A percentile compares a stretch with the other conserved stretches of the same genome.
phyloP scores from a whole-genome alignment of 1,284 basidiomycete genomes.

The Apiotrichum montevideense region DNA sequence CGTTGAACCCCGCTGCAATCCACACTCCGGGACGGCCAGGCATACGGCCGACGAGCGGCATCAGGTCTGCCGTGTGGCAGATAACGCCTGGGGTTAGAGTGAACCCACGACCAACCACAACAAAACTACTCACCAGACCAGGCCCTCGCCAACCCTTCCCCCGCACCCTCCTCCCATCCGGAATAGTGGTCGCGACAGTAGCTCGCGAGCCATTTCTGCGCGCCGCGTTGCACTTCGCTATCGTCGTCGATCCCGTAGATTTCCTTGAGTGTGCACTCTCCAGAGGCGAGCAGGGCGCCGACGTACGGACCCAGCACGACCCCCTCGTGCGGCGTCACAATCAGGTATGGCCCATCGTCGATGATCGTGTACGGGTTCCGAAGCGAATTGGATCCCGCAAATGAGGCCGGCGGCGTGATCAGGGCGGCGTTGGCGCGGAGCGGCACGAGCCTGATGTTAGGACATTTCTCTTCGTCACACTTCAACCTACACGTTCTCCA shows the following conservation, averaged over 20 bases:
- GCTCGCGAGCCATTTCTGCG: background rate
- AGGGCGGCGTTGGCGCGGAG: conserved; percentile 26
- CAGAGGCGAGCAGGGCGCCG: background rate
- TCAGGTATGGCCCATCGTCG: conserved; percentile 26
- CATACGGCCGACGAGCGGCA: conserved; percentile 25
- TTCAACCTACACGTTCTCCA: background rate
- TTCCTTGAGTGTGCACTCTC: background rate
- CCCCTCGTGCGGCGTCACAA: conserved; percentile 22
- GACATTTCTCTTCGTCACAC: too few species aligned
- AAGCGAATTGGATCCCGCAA: conserved; percentile 15
- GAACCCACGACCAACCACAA: background rate
- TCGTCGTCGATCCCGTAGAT: conserved; percentile 14
- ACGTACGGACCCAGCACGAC: conserved; percentile 21
- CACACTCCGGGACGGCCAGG: conserved; percentile 4
- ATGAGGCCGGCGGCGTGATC: conserved; percentile 20
- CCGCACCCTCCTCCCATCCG: conserved; percentile 22
- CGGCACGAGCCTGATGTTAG: conserved; percentile 19
- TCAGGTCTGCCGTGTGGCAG: conserved; percentile 22
- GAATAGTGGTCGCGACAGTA: conserved; percentile 17
- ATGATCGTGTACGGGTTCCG: conserved; percentile 17
- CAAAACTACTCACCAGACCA: conserved; percentile 15
- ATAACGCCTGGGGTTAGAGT: conserved; percentile 17
- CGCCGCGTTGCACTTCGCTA: background rate
- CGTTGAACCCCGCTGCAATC: conserved; percentile 22
- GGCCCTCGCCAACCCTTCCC: conserved; percentile 22